A percentile compares a stretch with the other conserved stretches of the same genome.
Conservation (phyloP, 2,329 filamentous ascomycete genomes). For the Xylariales sp. region DNA sequence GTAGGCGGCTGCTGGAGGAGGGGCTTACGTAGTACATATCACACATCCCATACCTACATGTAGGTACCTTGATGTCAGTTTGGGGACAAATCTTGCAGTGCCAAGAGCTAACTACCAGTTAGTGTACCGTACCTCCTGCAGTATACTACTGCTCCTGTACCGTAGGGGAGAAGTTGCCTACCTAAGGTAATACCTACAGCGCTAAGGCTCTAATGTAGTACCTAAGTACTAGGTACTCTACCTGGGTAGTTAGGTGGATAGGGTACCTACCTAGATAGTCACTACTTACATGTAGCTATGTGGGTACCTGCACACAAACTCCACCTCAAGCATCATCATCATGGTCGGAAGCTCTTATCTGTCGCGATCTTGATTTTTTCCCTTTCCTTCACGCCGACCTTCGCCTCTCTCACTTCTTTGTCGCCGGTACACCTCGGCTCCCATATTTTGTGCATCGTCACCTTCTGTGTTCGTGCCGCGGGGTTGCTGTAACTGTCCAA, state of each 20-base stretch:
- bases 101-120: constrained; percentile 15
- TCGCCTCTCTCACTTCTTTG: constrained; percentile 4
- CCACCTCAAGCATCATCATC: constrained; percentile 37
- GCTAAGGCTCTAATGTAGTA: too few species aligned
- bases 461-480: constrained; percentile 4
- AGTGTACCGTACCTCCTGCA: background rate
- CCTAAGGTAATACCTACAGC: too few species aligned
- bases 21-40: background rate
- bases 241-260: too few species aligned
- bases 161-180: too few species aligned
- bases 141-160: too few species aligned
- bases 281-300: background rate
- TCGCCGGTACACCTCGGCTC: constrained; percentile 1
- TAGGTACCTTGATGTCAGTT: constrained; percentile 1
- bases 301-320: constrained; percentile 10
- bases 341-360: constrained; percentile 31
- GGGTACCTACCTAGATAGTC: too few species aligned
- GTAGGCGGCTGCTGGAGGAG: constrained; percentile 17
- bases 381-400: constrained; percentile 13
- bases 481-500: constrained; percentile 11
- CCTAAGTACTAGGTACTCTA: too few species aligned
- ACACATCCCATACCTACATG: too few species aligned
- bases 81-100: constrained; percentile 10
- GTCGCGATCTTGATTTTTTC: constrained; percentile 25
- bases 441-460: constrained; percentile 11